Conservation (phyloP, 73 alveolate species). For the Chromera velia region DNA sequence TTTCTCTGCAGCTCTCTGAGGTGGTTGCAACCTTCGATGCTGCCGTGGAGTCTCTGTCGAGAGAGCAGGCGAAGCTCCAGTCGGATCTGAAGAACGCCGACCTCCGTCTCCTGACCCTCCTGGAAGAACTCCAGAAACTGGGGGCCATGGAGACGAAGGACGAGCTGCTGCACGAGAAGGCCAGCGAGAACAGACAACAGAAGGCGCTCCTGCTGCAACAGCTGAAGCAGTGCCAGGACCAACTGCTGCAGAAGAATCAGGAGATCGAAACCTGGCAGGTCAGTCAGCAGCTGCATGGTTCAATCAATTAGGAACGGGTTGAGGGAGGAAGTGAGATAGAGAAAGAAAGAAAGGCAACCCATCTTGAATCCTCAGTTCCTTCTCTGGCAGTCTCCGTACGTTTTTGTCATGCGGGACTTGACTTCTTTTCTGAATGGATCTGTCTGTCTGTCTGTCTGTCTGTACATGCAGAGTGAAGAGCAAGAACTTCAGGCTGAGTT, state of each 20-base stretch:
- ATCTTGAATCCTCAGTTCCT: no score
- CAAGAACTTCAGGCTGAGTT: conserved; percentile 64
- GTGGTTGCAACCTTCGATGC: conserved; percentile 27
- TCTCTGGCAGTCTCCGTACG: no score
- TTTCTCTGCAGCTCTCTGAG: not conserved
- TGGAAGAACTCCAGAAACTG: conserved; percentile 60
- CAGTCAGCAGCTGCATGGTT: no score
- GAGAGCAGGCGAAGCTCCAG: conserved; percentile 54
- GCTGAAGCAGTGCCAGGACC: conserved; percentile 63
- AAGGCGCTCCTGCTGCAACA: conserved; percentile 60
- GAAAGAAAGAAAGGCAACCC: no score
- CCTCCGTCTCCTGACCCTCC: conserved; percentile 54
- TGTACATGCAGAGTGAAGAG: no score
- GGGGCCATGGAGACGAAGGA: no score
- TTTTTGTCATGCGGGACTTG: no score
- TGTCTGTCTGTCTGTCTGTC: no score
- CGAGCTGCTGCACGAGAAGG: conserved; percentile 38
- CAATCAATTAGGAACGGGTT: no score
- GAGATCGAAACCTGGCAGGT: conserved; percentile 61
- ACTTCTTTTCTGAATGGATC: no score
- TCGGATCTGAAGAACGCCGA: conserved; percentile 69
- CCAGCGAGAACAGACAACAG: conserved; percentile 55
- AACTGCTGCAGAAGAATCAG: conserved; percentile 60
- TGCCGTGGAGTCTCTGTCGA: conserved; percentile 33
- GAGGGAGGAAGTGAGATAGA: no score